Evolutionary conservation across 2,329 filamentous ascomycete genomes (phyloP).

Genomic region (Epichloe sibirici): DNA sequence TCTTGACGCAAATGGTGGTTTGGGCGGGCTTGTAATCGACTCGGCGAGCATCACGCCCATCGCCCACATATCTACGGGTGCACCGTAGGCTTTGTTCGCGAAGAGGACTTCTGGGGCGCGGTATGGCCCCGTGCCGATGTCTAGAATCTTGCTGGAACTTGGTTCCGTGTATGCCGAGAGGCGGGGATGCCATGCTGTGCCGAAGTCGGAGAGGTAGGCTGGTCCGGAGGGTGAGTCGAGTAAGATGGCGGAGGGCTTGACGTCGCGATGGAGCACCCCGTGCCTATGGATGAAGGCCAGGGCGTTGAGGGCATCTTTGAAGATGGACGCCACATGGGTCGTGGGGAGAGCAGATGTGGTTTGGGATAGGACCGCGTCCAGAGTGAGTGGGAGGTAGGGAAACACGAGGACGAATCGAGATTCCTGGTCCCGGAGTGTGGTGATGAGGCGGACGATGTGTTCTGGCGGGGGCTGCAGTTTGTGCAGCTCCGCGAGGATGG

Average conservation of each 20-base stretch:
- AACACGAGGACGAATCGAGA: slow-evolving; percentile 70
- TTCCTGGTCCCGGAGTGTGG: slow-evolving; percentile 59
- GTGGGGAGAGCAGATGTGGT: slow-evolving; percentile 14
- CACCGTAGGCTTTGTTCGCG: slow-evolving; percentile 60
- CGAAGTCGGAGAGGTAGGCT: slow-evolving; percentile 80
- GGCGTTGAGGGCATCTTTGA: slow-evolving; percentile 55
- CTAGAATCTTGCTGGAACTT: slow-evolving; percentile 63
- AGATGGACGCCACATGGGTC: slow-evolving; percentile 32
- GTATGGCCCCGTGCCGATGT: slow-evolving; percentile 88
- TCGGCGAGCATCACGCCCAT: slow-evolving; percentile 77
- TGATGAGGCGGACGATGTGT: slow-evolving; percentile 53
- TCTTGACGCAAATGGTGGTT: slow-evolving; percentile 72
- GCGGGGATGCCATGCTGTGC: slow-evolving; percentile 70
- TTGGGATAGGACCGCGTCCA: slow-evolving; percentile 28
- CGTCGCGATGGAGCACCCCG: slow-evolving; percentile 80
- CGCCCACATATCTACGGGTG: slow-evolving; percentile 78
- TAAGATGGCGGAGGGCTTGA: slow-evolving; percentile 87
- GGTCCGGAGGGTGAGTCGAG: slow-evolving; percentile 55
- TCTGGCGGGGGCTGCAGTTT: slow-evolving; percentile 16
- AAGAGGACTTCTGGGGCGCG: slow-evolving; percentile 85
- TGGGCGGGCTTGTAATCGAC: slow-evolving; percentile 40
- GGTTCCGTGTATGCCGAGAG: slow-evolving; percentile 50
- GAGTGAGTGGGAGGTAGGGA: slow-evolving; percentile 66
- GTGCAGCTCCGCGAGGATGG: slow-evolving; percentile 51
- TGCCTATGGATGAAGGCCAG: slow-evolving; percentile 58